A percentile compares a stretch with the other conserved stretches of the same genome.
Evolutionary conservation across 192 early-diverging fungal genomes (phyloP).

Genomic region (Globomyces pollinis-pini): DNA sequence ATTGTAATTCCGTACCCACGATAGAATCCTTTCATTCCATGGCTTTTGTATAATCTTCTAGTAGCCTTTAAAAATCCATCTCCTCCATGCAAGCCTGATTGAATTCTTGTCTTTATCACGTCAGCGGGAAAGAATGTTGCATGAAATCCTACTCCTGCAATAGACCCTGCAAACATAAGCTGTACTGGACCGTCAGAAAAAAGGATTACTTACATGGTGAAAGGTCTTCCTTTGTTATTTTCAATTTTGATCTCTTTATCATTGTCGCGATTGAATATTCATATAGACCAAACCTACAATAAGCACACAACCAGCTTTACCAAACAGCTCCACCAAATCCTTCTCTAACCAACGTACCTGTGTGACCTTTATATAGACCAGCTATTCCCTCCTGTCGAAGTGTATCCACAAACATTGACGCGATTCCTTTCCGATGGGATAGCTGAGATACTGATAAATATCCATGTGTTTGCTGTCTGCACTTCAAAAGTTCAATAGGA

Average conservation of each 20-base stretch:
- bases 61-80: not conserved
- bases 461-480: conserved; percentile 73
- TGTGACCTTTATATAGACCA: conserved; percentile 73
- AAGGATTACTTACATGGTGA: too few species aligned
- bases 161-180: conserved; percentile 78
- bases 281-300: conserved; percentile 64
- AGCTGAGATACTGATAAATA: conserved; percentile 17
- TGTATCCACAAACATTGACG: conserved; percentile 44
- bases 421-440: conserved; percentile 36
- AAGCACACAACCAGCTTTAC: conserved; percentile 74
- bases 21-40: conserved; percentile 82
- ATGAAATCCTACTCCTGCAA: conserved; percentile 80
- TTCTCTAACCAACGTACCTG: conserved; percentile 82
- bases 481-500: conserved; percentile 93
- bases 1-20: conserved; percentile 91
- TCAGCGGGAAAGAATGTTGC: conserved; percentile 85
- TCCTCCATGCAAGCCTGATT: conserved; percentile 46
- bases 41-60: conserved; percentile 44
- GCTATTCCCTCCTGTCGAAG: conserved; percentile 47
- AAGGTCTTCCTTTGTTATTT: conserved; percentile 64
- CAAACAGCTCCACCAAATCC: conserved; percentile 83
- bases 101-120: conserved; percentile 88
- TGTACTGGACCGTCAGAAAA: too few species aligned
- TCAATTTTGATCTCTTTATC: conserved; percentile 24
- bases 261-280: conserved; percentile 61